Base-by-base conservation (phyloP, 129 eudicot genomes). In the Silybum marianum region DNA sequence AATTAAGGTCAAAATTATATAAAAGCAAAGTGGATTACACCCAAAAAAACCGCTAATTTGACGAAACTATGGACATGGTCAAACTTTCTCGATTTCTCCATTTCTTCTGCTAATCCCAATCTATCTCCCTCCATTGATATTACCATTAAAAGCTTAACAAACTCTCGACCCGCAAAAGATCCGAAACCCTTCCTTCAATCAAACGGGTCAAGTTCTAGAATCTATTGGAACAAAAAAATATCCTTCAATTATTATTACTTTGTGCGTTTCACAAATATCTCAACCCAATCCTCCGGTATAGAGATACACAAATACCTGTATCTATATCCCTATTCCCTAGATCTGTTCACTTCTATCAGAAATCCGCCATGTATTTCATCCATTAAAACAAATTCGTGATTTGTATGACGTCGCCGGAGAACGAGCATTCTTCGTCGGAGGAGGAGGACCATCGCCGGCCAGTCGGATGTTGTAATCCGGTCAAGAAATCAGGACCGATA, bases 381-480 rank as follows among this genome's bases (percentile, higher is more conserved):
- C 10, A 75, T 75, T 82, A 69, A 58, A 2, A 38, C 77, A 38
- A 67, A 81, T 76, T 38, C 25, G n/a, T 68, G 26, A 7, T 48
- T 48, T 63, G 86, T 79, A 89, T 85, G 89, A 80, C 80, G 78
- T 85, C 63, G 80, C 86, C 84, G 77, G 69, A 79, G 70, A 34
- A 24, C 0, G 60, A 39, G 42, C 76, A 80, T 68, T 81, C 81
- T 25, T 9, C 69, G 74, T 68, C 14, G 76, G 18, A 34, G 67
- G 44, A 68, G 76, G 18, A 34, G 67, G 66, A 78, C 36, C 24
- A 70, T 51, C 73, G 32, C 14, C 77, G 68, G 65, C 72, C 77
- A 44, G 18, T 88, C 66, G 86, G 83, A 3, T 71, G 91, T 80
- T 82, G 91, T 63, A 90, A 89, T 84, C 98, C 97, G 84, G 97